Evolutionary conservation across 768 basidiomycete genomes (phyloP).

Genomic region (Omphalotus guepiniiformis): DNA sequence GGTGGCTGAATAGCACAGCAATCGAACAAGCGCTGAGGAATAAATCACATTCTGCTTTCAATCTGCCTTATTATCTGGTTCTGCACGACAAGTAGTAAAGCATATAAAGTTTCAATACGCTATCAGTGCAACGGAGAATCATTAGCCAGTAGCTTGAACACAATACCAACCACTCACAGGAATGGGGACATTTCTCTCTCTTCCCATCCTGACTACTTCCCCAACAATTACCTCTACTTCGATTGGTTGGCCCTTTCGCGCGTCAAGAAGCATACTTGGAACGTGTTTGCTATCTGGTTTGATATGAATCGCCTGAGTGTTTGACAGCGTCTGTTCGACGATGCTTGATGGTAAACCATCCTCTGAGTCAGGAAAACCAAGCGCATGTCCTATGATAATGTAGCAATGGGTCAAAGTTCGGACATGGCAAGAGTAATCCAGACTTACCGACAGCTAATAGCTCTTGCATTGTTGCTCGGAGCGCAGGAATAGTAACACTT

Average conservation of each 20-base stretch:
- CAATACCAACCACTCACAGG: conserved; percentile 40
- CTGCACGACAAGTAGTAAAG: conserved; percentile 54
- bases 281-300: conserved; percentile 41
- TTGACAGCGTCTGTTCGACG: conserved; percentile 33
- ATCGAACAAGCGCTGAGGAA: too few species aligned
- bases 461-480: conserved; percentile 44
- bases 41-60: conserved; percentile 8
- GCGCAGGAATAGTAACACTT: conserved; percentile 40
- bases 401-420: too few species aligned
- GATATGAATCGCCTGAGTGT: conserved; percentile 34
- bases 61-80: conserved; percentile 50
- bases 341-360: conserved; percentile 45
- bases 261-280: conserved; percentile 63
- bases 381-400: conserved; percentile 37
- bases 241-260: conserved; percentile 48
- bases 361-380: conserved; percentile 17
- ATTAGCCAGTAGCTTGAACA: not conserved
- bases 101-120: conserved; percentile 64
- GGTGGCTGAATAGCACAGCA: too few species aligned
- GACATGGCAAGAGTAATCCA: not conserved
- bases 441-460: conserved; percentile 36
- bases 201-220: conserved; percentile 52
- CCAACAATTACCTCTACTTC: conserved; percentile 68
- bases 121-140: conserved; percentile 16
- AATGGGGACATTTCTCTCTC: conserved; percentile 36